A percentile compares a stretch with the other conserved stretches of the same genome.
Conservation (phyloP, 2,329 filamentous ascomycete species). For the Botrytis paeoniae region DNA sequence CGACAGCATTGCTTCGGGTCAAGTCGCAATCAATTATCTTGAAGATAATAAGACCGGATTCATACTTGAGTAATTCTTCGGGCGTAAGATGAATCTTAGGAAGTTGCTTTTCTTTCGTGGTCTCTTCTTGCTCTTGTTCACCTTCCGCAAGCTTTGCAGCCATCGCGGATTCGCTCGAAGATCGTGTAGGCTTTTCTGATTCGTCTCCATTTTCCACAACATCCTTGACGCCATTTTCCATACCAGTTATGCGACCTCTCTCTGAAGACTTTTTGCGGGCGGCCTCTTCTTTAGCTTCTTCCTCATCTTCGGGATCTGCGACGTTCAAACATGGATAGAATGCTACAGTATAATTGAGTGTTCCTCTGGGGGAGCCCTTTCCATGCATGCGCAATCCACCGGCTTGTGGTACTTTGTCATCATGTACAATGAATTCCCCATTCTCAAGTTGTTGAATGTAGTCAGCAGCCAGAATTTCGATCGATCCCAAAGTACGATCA, state of each 20-base stretch:
- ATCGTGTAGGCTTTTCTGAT: constrained; percentile 44
- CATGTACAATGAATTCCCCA: constrained; percentile 77
- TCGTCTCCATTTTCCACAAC: constrained; percentile 26
- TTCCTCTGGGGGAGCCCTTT: constrained; percentile 73
- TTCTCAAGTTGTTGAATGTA: constrained; percentile 74
- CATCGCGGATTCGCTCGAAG: constrained; percentile 30
- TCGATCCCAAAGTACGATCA: constrained; percentile 79
- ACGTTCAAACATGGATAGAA: constrained; percentile 91
- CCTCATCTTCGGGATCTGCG: constrained; percentile 84
- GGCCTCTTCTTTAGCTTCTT: constrained; percentile 66
- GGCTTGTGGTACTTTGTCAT: constrained; percentile 66
- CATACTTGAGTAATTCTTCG: constrained; percentile 79
- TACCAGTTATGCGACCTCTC: constrained; percentile 28
- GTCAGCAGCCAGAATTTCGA: constrained; percentile 74
- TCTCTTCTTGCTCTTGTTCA: constrained; percentile 46
- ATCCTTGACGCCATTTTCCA: constrained; percentile 26
- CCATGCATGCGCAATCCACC: constrained; percentile 72
- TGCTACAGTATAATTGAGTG: constrained; percentile 74
- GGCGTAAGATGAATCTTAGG: constrained; percentile 76
- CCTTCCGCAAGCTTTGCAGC: constrained; percentile 34
- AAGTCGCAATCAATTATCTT: constrained; percentile 88
- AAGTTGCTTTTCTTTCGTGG: constrained; percentile 47
- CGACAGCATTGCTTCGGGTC: constrained; percentile 67
- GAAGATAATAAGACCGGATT: constrained; percentile 92
- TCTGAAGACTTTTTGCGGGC: constrained; percentile 35